Conservation (phyloP, 805 yeast genomes). For the Saccharomycopsis malanga region DNA sequence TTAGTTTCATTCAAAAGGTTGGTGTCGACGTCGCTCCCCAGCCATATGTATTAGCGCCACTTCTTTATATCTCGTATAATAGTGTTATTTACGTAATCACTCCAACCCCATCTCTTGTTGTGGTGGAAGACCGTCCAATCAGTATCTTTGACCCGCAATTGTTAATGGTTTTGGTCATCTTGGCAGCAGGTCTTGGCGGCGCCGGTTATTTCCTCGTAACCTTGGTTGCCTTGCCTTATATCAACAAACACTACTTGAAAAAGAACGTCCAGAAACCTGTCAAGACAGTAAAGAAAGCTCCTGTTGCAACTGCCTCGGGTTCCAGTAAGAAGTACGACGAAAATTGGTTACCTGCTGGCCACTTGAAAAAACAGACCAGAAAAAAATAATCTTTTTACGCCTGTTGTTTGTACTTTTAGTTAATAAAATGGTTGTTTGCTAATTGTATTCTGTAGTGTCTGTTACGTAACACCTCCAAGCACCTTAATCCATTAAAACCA, state of each 20-base stretch:
- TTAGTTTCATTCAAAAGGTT: constrained; percentile 50
- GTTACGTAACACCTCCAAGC: too few species aligned
- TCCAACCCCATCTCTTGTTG: constrained; percentile 49
- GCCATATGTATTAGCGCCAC: constrained; percentile 50
- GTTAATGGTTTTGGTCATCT: constrained; percentile 50
- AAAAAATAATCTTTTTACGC: constrained; percentile 26
- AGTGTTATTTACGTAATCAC: constrained; percentile 48
- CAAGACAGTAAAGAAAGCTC: constrained; percentile 26
- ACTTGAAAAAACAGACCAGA: constrained; percentile 34
- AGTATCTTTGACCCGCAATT: constrained; percentile 70
- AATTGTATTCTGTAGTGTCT: too few species aligned
- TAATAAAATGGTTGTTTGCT: too few species aligned
- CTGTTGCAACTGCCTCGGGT: constrained; percentile 28
- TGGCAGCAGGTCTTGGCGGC: constrained; percentile 42
- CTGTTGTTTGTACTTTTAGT: too few species aligned
- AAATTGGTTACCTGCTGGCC: constrained; percentile 55
- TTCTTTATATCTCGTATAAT: constrained; percentile 44
- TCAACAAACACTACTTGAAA: constrained; percentile 34
- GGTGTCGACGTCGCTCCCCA: constrained; percentile 56
- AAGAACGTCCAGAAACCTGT: constrained; percentile 21
- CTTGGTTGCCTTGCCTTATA: constrained; percentile 40
- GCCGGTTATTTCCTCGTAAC: constrained; percentile 42
- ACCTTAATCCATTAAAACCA: too few species aligned
- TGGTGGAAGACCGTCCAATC: constrained; percentile 56
- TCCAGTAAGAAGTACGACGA: constrained; percentile 31